A percentile compares a stretch with the other conserved stretches of the same genome.
Evolutionary conservation across 2,329 filamentous ascomycete genomes (phyloP).

Genomic region (Penicillium sp.): DNA sequence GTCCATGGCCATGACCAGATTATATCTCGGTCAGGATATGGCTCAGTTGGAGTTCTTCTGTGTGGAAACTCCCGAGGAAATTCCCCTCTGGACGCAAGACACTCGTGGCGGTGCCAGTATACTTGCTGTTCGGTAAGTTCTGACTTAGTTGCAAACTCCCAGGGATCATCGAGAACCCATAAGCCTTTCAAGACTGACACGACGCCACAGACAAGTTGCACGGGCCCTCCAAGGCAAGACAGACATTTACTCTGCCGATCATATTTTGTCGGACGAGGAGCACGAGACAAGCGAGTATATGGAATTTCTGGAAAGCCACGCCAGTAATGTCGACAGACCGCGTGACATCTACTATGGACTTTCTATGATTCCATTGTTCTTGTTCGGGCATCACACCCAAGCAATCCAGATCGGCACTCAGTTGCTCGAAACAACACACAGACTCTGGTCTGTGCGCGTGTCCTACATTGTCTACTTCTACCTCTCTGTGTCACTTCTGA

Average conservation of each 20-base stretch:
- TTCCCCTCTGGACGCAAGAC: constrained; percentile 52
- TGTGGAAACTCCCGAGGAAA: constrained; percentile 52
- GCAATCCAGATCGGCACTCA: constrained; percentile 40
- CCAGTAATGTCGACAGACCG: constrained; percentile 47
- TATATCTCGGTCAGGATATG: constrained; percentile 55
- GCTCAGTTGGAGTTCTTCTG: constrained; percentile 55
- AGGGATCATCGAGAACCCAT: no score
- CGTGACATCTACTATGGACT: constrained; percentile 53
- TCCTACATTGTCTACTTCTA: constrained; percentile 44
- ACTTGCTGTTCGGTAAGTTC: constrained; percentile 43
- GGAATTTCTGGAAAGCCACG: constrained; percentile 40
- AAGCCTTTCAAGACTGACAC: no score
- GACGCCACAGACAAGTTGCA: constrained; percentile 51
- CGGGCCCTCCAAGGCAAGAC: constrained; percentile 60
- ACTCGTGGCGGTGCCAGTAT: constrained; percentile 55
- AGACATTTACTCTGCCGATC: constrained; percentile 40
- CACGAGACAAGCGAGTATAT: constrained; percentile 50
- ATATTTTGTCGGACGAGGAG: constrained; percentile 50
- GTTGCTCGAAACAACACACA: constrained; percentile 39
- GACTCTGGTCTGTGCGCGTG: constrained; percentile 45
- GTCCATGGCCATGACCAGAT: constrained; percentile 51
- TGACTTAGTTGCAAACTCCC: no score
- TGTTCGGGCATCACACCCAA: constrained; percentile 44
- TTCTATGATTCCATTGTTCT: constrained; percentile 43
- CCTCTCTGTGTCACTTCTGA: constrained; percentile 40